A percentile compares a stretch with the other conserved stretches of the same genome.
phyloP scores from a whole-genome alignment of 352 stramenopile species.

The Phytophthora kernoviae region DNA sequence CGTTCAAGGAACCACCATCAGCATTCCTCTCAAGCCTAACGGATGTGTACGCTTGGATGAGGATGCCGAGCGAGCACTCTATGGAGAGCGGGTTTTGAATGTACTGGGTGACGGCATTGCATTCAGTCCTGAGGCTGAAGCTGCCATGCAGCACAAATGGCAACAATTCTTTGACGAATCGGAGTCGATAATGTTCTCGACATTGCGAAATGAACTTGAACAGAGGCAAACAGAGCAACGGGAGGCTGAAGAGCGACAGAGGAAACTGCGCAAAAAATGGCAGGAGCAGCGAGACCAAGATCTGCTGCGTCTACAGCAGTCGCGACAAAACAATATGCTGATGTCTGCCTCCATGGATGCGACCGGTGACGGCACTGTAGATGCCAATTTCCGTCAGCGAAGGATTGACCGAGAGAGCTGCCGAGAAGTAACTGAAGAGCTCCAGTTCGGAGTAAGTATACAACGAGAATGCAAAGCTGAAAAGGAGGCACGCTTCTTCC shows the following conservation, averaged over 20 bases:
- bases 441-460: conserved; percentile 52
- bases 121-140: conserved; percentile 54
- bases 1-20: neutral
- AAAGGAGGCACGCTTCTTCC: conserved; percentile 48
- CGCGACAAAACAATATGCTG: conserved; percentile 18
- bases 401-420: conserved; percentile 63
- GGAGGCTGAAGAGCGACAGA: conserved; percentile 52
- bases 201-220: conserved; percentile 48
- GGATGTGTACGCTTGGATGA: conserved; percentile 31
- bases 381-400: conserved; percentile 49
- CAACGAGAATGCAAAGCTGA: conserved; percentile 28
- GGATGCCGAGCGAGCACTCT: conserved; percentile 45
- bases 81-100: conserved; percentile 35
- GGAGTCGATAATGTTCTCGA: conserved; percentile 60
- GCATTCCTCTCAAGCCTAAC: conserved; percentile 2
- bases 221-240: conserved; percentile 50
- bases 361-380: conserved; percentile 1
- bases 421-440: conserved; percentile 49
- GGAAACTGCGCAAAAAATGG: conserved; percentile 63
- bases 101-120: conserved; percentile 53
- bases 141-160: conserved; percentile 61
- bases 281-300: conserved; percentile 62
- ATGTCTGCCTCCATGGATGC: conserved; percentile 5
- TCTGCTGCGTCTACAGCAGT: conserved; percentile 41
- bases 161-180: conserved; percentile 58